Evolutionary conservation across 2,329 filamentous ascomycete species (phyloP).

Genomic region (Aspergillus luchuensis): DNA sequence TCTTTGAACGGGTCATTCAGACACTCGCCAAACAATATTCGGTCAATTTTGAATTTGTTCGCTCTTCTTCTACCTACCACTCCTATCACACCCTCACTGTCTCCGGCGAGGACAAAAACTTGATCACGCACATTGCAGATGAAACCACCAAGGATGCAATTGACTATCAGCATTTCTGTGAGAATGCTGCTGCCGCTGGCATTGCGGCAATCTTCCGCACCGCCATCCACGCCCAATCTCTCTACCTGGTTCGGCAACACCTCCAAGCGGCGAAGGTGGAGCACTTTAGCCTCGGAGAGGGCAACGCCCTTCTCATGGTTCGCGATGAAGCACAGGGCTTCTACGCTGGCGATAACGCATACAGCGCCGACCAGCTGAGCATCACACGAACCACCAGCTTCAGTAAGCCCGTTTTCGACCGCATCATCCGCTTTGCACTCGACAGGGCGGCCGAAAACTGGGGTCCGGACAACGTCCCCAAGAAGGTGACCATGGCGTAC

Average conservation of each 20-base stretch:
- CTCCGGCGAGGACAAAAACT: not conserved
- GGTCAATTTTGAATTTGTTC: slow-evolving; percentile 1
- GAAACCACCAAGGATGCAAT: slow-evolving; percentile 3
- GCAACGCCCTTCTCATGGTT: not conserved
- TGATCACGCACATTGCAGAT: slow-evolving; percentile 3
- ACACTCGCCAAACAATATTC: not conserved
- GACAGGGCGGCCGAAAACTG: not conserved
- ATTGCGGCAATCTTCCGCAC: slow-evolving; percentile 7
- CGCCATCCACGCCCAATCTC: slow-evolving; percentile 6
- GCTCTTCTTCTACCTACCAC: not conserved
- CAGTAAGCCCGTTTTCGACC: not conserved
- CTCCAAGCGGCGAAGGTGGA: slow-evolving; percentile 8
- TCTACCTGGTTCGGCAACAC: not conserved
- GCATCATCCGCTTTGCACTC: not conserved
- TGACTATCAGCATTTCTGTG: not conserved
- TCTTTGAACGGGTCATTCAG: slow-evolving; percentile 7
- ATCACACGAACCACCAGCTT: slow-evolving; percentile 4
- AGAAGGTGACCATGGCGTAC: slow-evolving; percentile 3
- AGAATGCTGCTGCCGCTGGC: not conserved
- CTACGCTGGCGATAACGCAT: slow-evolving; percentile 5
- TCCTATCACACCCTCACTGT: slow-evolving; percentile 8
- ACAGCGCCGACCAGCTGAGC: not conserved
- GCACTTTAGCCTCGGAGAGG: not conserved
- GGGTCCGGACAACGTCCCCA: not conserved
- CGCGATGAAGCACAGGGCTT: slow-evolving; percentile 10